Evolutionary conservation across 164 flowering plant genomes (phyloP).

Genomic region (Macadamia tetraphylla): DNA sequence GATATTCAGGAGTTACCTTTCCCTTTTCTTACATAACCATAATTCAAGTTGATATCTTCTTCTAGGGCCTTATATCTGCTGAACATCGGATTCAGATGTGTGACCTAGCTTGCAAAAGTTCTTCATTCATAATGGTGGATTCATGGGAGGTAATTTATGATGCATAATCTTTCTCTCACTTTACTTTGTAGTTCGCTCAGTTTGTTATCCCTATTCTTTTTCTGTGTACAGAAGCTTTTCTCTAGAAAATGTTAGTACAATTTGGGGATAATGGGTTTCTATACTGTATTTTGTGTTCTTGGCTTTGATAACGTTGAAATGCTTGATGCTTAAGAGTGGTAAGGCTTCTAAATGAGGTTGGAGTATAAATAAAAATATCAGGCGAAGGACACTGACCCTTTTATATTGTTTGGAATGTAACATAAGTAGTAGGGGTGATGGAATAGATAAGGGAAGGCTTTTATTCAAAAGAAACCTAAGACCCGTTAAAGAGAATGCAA

Average conservation of each 20-base stretch:
- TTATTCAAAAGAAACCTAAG: no score
- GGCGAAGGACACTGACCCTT: background rate
- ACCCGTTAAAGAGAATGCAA: no score
- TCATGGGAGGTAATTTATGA: conserved; percentile 73
- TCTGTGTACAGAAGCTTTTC: no score
- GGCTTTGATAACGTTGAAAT: no score
- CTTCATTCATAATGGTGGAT: conserved; percentile 88
- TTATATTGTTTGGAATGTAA: background rate
- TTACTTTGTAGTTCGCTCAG: no score
- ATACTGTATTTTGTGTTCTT: no score
- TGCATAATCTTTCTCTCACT: conserved; percentile 5
- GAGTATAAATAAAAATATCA: background rate
- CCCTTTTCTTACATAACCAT: background rate
- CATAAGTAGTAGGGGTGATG: background rate
- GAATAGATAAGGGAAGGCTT: no score
- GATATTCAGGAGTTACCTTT: background rate
- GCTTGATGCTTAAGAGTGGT: background rate
- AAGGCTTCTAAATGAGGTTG: background rate
- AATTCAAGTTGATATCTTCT: background rate
- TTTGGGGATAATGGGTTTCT: no score
- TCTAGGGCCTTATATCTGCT: conserved; percentile 70
- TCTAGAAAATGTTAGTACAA: no score
- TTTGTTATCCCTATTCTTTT: no score
- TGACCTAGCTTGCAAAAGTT: conserved; percentile 70
- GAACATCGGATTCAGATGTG: conserved; percentile 74